Conservation (phyloP, 805 yeast genomes). For the Candida saitoana region DNA sequence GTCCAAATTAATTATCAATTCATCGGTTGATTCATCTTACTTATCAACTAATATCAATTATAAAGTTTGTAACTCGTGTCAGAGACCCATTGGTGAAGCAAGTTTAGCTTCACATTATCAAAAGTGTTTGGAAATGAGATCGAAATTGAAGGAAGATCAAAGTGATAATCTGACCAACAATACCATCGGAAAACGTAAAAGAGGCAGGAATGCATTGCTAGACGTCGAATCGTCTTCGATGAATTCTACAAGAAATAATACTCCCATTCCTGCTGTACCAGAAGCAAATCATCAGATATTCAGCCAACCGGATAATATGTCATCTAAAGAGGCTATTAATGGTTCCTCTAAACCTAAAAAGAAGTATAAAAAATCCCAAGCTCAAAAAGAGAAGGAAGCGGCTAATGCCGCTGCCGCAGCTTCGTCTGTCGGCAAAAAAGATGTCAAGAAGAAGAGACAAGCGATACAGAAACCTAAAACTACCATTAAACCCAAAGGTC, state of each 20-base stretch:
- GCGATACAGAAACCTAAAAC: slow-evolving; percentile 36
- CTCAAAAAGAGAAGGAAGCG: slow-evolving; percentile 43
- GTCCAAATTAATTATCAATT: slow-evolving; percentile 19
- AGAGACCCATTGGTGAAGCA: slow-evolving; percentile 38
- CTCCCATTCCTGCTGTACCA: slow-evolving; percentile 27
- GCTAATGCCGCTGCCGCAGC: slow-evolving; percentile 46
- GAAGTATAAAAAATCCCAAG: slow-evolving; percentile 41
- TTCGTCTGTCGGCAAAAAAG: slow-evolving; percentile 18
- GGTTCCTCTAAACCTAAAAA: slow-evolving; percentile 31
- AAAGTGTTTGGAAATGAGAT: slow-evolving; percentile 38
- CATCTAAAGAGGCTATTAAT: slow-evolving; percentile 9
- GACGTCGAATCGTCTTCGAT: slow-evolving; percentile 37
- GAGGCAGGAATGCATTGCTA: slow-evolving; percentile 24
- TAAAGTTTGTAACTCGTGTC: slow-evolving; percentile 36
- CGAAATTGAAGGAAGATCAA: slow-evolving; percentile 21
- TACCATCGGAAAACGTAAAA: slow-evolving; percentile 19
- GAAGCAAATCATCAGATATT: neutral
- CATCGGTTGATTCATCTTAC: slow-evolving; percentile 23
- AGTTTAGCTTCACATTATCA: slow-evolving; percentile 28
- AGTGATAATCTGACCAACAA: slow-evolving; percentile 11
- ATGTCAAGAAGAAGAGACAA: slow-evolving; percentile 24
- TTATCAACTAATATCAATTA: slow-evolving; percentile 32
- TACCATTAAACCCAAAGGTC: slow-evolving; percentile 62
- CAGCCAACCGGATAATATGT: slow-evolving; percentile 6
- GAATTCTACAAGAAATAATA: slow-evolving; percentile 35